Conservation (phyloP, 1,139 yeast species). For the Nakaseomyces bracarensis region DNA sequence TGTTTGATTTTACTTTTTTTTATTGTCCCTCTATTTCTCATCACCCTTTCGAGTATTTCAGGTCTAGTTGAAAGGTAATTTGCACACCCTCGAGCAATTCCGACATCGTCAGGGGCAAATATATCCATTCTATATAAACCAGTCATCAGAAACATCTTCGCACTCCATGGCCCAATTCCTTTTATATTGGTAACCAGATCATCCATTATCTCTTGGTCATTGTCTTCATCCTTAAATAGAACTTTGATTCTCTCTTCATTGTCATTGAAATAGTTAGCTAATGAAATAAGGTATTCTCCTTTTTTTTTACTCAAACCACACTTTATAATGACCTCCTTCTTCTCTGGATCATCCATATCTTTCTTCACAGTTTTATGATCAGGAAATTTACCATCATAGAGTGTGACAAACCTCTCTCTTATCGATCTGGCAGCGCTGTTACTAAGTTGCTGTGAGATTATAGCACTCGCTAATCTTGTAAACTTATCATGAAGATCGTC, state of each 20-base stretch:
- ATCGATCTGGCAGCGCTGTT: conserved; percentile 76
- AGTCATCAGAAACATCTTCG: conserved; percentile 76
- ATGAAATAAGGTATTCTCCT: conserved; percentile 52
- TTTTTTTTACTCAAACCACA: conserved; percentile 72
- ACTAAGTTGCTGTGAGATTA: conserved; percentile 76
- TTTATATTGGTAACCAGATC: conserved; percentile 50
- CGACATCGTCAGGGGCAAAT: conserved; percentile 74
- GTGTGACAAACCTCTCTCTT: conserved; percentile 40
- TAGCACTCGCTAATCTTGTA: conserved; percentile 40
- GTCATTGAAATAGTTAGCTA: conserved; percentile 49
- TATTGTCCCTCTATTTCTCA: conserved; percentile 29
- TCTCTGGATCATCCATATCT: conserved; percentile 23
- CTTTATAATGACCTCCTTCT: conserved; percentile 44
- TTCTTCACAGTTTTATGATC: conserved; percentile 41
- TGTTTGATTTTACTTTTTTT: conserved; percentile 33
- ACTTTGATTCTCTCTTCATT: conserved; percentile 38
- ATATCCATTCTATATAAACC: conserved; percentile 59
- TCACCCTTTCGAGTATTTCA: conserved; percentile 39
- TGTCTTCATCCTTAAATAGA: conserved; percentile 33
- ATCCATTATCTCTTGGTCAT: conserved; percentile 43
- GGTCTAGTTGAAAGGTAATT: conserved; percentile 53
- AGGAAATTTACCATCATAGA: conserved; percentile 40
- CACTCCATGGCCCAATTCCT: conserved; percentile 89
- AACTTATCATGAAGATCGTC: conserved; percentile 32
- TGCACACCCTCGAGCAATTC: conserved; percentile 74